Base-by-base conservation (phyloP, 2,329 filamentous ascomycete species). In the Aotearoamyces nothofagi region DNA sequence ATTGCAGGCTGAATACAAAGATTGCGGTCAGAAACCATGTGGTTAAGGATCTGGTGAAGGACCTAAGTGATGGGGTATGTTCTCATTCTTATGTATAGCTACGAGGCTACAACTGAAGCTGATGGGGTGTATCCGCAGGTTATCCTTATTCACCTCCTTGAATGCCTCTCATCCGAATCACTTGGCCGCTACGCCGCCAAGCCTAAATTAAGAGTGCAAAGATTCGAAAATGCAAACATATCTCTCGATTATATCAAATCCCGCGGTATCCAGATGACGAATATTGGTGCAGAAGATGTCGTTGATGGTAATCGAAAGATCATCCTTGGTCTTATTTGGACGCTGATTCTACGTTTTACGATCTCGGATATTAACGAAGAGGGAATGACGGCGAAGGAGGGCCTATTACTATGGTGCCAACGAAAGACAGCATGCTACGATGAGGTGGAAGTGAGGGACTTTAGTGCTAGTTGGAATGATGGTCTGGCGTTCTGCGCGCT, bases 331-430 rank as follows among this genome's bases (percentile, higher is more conserved):
- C 63, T 98, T 44, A 94, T 98, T 55, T 98, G 90, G 90, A 98
- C 86, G 5, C 65, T 98, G 38, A 98, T 98, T 76, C 63, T 94
- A 41, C 71, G 90, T 28, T 98, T 98, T 54, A 98, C 90, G 42
- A 98, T 98, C 52, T 94, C 78, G 53, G 90, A 98, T 55, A 98
- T 98, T 60, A 96, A 92, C 52, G 79, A 87, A 54, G 90, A 94
- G 63, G 90, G 90, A 40, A 78, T 96, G 72, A 94, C 87, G 29
- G 90, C 90, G 33, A 94, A 96, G 55, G 90, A 96, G 52, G 90
- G 90, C 38, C 59, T 98, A 45, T 57, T 98, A 33, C 59, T 98
- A 14, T 98, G 90, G 90, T 98, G 90, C 61, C 87, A 98, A 58
- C 69, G 90, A 44, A 98, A 98, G 60, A 98, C 90, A 16, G 90